Evolutionary conservation across 2,329 filamentous ascomycete genomes (phyloP).

Genomic region (Diplodia intermedia): DNA sequence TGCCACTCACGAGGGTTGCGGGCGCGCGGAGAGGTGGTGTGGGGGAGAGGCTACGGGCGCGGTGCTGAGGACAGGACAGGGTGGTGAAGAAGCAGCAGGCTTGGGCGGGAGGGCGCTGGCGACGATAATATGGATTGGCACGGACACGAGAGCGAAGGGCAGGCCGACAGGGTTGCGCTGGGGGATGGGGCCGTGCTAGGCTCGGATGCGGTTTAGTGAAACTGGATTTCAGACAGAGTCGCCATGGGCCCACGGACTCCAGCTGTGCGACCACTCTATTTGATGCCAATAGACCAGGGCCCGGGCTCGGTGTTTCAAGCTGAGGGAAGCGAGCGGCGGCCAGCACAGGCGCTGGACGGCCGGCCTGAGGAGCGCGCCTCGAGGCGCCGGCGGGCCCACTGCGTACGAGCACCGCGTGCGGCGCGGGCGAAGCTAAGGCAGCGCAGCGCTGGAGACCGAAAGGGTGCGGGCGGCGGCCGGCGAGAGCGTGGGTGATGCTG

Average conservation of each 20-base stretch:
- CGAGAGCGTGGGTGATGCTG: constrained; percentile 1
- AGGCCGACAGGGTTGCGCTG: constrained; percentile 14
- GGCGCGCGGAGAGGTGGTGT: constrained; percentile 25
- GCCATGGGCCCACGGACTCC: constrained; percentile 30
- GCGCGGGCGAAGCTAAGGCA: constrained; percentile 8
- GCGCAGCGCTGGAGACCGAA: constrained; percentile 7
- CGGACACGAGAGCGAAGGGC: constrained; percentile 30
- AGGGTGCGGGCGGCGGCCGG: constrained; percentile 5
- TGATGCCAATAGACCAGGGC: constrained; percentile 29
- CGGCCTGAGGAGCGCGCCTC: constrained; percentile 19
- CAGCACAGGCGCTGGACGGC: constrained; percentile 23
- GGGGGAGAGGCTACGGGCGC: constrained; percentile 31
- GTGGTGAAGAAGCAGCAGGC: constrained; percentile 30
- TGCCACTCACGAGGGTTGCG: constrained; percentile 6
- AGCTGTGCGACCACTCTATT: constrained; percentile 31
- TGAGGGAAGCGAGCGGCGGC: constrained; percentile 28
- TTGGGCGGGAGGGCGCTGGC: constrained; percentile 23
- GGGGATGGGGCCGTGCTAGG: constrained; percentile 24
- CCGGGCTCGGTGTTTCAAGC: constrained; percentile 29
- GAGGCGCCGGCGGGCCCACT: constrained; percentile 19
- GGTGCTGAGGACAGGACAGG: constrained; percentile 29
- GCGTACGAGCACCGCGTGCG: constrained; percentile 28
- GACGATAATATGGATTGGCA: constrained; percentile 32
- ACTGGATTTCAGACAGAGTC: constrained; percentile 30
- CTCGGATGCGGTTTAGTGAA: constrained; percentile 26